phyloP scores from a whole-genome alignment of 805 yeast genomes.

The Alloascoidea hylecoeti region DNA sequence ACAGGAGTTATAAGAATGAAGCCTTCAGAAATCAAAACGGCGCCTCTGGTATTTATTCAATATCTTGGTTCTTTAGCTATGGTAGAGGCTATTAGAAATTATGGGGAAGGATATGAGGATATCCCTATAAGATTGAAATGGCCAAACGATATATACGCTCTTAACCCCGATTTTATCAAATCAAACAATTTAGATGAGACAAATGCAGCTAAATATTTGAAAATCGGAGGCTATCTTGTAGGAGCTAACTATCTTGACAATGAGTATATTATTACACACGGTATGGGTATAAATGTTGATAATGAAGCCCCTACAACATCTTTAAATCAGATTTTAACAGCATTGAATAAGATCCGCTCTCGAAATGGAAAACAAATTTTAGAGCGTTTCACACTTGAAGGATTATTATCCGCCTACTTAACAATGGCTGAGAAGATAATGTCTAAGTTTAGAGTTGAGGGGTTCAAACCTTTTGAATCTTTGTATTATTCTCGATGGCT shows the following conservation, averaged over 20 bases:
- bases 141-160: conserved; percentile 89
- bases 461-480: conserved; percentile 52
- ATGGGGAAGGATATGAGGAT: conserved; percentile 53
- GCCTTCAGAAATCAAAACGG: conserved; percentile 14
- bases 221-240: conserved; percentile 74
- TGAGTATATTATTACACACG: conserved; percentile 56
- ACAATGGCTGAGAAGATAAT: conserved; percentile 49
- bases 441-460: conserved; percentile 39
- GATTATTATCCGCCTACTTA: conserved; percentile 54
- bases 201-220: conserved; percentile 30
- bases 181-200: conserved; percentile 4
- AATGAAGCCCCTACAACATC: conserved; percentile 92
- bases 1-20: conserved; percentile 59
- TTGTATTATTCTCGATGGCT: conserved; percentile 80
- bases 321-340: conserved; percentile 51
- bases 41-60: conserved; percentile 72
- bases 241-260: conserved; percentile 57
- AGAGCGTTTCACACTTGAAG: conserved; percentile 29
- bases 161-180: conserved; percentile 29
- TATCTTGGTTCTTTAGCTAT: conserved; percentile 75
- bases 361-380: conserved; percentile 25
- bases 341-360: conserved; percentile 39
- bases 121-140: conserved; percentile 80
- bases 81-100: conserved; percentile 57
- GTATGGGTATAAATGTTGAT: conserved; percentile 75